Percentiles rank a stretch among this genome's conserved stretches.
These are phyloP conservation scores for Russula vinacea DNA, from an alignment of 768 basidiomycete species.

Conservation along the genomic window DNA sequence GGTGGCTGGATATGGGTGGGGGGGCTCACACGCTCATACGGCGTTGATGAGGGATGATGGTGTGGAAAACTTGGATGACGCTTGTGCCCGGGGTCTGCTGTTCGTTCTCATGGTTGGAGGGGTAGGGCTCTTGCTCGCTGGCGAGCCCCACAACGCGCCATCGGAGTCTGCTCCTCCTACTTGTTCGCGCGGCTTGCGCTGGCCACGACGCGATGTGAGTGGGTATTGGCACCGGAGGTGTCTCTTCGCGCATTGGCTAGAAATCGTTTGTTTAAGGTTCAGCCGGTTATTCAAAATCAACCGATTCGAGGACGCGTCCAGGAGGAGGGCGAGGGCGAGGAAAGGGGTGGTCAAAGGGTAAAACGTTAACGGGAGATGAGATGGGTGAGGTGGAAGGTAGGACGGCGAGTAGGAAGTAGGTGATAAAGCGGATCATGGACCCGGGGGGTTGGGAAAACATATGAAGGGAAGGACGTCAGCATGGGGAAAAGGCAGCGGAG, in stretches of 20 bases:
- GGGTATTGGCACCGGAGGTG: slow-evolving; percentile 26
- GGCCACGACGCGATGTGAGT: slow-evolving; percentile 32
- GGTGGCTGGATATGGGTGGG: not conserved
- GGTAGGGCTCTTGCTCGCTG: not conserved
- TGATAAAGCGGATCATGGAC: not conserved
- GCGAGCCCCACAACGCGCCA: not conserved
- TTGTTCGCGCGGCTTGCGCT: slow-evolving; percentile 25
- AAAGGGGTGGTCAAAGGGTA: not conserved
- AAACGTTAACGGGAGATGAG: not conserved
- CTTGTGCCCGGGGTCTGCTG: slow-evolving; percentile 20
- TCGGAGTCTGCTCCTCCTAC: not conserved
- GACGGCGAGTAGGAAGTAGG: not conserved
- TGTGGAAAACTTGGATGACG: slow-evolving; percentile 9
- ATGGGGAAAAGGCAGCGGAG: not conserved
- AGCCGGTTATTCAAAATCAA: not conserved
- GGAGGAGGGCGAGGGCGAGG: slow-evolving; percentile 21
- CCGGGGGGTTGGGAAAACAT: not conserved
- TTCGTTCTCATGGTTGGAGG: slow-evolving; percentile 14
- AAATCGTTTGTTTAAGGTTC: not conserved
- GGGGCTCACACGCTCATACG: not conserved
- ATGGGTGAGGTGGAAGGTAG: not conserved
- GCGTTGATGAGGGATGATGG: not conserved
- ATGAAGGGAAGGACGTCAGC: slow-evolving; percentile 8
- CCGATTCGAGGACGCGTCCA: not conserved
- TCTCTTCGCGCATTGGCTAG: slow-evolving; percentile 29